Evolutionary conservation across 768 basidiomycete species (phyloP), one percentile per base, ranked within the genome.

Genomic region (Mycena filopes): DNA sequence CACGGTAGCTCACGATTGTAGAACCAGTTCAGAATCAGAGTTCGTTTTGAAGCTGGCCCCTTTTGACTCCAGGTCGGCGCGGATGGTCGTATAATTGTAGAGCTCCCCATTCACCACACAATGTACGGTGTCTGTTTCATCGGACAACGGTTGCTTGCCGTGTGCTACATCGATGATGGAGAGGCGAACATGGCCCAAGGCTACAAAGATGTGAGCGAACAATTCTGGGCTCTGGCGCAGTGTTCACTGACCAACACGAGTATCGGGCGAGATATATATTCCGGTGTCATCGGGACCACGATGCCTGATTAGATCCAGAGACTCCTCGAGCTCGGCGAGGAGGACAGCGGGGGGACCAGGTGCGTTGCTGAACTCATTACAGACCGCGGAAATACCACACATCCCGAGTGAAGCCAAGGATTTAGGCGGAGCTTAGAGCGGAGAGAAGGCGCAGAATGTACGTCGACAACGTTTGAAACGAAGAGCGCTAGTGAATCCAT

Each of bases 311-410:
- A 40, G 29, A 8, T 58, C 47, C 6, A 58, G 36, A 12, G 57
- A 58, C 16, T 21, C 36, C 25, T 20, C n/a, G 16, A 48, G 57
- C 13, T 26, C 31, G 18, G 20, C 25, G 7, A 10, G 18, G 4
- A 29, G 29, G 18, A 12, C 31, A 20, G 23, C 25, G 13, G 23
- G 4, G 9, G 38, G 18, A 38, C 15, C 26, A 25, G 43, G 43
- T 16, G 18, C 0, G 13, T 10, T n/a, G 4, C 28, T n/a, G 7
- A 28, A 0, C 15, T 31, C 29, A n/a, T 29, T 20, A 15, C 26
- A 56, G 36, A 59, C 47, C 13, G 21, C 46, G 29, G 57, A 41
- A 15, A 59, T 59, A 25, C 57, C 47, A 59, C 57, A 59, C 57
- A 59, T 59, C 45, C n/a, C 31, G 2, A 31, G 23, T n/a, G n/a